These are phyloP conservation scores for Chaetoscypha palmicola DNA, from an alignment of 2,329 filamentous ascomycete species.

Conservation along the genomic window DNA sequence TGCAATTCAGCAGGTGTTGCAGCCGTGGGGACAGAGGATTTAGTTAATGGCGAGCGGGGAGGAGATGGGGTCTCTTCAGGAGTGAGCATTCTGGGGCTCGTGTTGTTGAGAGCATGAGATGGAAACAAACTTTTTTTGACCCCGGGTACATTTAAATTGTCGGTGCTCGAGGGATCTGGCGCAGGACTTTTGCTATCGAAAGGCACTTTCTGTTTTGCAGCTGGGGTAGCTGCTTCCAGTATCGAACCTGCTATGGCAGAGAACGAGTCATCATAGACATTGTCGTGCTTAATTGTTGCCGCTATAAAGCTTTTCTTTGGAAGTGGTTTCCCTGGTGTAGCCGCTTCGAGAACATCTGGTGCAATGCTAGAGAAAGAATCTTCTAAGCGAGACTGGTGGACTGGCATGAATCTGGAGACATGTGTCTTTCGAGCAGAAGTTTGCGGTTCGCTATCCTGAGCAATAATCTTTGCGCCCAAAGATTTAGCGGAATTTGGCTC, in stretches of 20 bases:
- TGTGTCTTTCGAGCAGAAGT: slow-evolving; percentile 18
- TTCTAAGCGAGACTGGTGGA: slow-evolving; percentile 3
- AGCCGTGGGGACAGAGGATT: not conserved
- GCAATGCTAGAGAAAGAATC: slow-evolving; percentile 20
- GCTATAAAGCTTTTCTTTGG: slow-evolving; percentile 4
- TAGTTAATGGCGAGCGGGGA: not conserved
- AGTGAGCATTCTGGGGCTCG: slow-evolving; percentile 20
- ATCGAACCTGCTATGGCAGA: slow-evolving; percentile 17
- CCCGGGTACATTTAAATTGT: slow-evolving; percentile 8
- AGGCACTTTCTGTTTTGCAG: slow-evolving; percentile 10
- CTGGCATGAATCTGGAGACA: slow-evolving; percentile 11
- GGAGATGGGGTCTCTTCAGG: slow-evolving; percentile 30
- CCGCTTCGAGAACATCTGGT: slow-evolving; percentile 18
- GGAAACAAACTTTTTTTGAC: slow-evolving; percentile 6
- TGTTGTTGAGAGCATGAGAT: slow-evolving; percentile 3
- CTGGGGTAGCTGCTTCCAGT: slow-evolving; percentile 15
- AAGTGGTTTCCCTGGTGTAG: slow-evolving; percentile 12
- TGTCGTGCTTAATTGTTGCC: slow-evolving; percentile 4
- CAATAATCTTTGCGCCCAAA: slow-evolving; percentile 23
- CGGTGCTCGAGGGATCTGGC: not conserved
- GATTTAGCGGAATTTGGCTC: too few species aligned
- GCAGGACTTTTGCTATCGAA: not conserved
- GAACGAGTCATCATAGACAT: slow-evolving; percentile 23
- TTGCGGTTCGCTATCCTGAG: slow-evolving; percentile 22
- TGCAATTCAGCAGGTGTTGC: not conserved